Conservation (phyloP, 257 asterid genomes). For the Haberlea rhodopensis region DNA sequence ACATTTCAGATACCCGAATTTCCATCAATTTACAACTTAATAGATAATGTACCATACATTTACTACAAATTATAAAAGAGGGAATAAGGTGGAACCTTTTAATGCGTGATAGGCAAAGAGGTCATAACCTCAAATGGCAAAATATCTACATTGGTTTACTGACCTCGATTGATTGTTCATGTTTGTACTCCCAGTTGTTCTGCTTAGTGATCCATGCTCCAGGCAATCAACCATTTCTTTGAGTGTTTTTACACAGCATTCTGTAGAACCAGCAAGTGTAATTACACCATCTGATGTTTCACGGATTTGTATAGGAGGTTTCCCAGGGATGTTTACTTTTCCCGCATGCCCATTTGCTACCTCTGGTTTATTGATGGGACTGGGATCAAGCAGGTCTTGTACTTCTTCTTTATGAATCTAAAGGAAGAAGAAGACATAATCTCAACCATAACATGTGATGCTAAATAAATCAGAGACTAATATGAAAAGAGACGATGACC, state of each 20-base stretch:
- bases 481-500: background rate
- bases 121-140: too few species aligned
- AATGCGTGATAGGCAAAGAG: too few species aligned
- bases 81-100: too few species aligned
- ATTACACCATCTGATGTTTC: slow-evolving; percentile 97
- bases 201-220: slow-evolving; percentile 86
- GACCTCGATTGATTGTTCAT: slow-evolving; percentile 98
- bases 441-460: slow-evolving; percentile 15
- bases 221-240: slow-evolving; percentile 96
- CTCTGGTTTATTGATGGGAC: slow-evolving; percentile 53
- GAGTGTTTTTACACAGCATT: slow-evolving; percentile 72
- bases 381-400: slow-evolving; percentile 79
- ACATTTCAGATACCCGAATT: background rate
- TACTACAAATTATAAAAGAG: too few species aligned
- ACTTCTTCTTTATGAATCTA: slow-evolving; percentile 99
- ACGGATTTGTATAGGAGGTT: slow-evolving; percentile 90
- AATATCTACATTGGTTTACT: slow-evolving; percentile 23
- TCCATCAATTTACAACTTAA: background rate
- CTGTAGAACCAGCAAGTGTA: slow-evolving; percentile 98
- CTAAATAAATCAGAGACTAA: background rate
- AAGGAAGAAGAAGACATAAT: slow-evolving; percentile 20
- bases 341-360: slow-evolving; percentile 66
- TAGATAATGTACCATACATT: too few species aligned
- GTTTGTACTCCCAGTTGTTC: slow-evolving; percentile 99
- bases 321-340: slow-evolving; percentile 70